Evolutionary conservation across 2,329 filamentous ascomycete species (phyloP).

Genomic region (Cercospora sp.): DNA sequence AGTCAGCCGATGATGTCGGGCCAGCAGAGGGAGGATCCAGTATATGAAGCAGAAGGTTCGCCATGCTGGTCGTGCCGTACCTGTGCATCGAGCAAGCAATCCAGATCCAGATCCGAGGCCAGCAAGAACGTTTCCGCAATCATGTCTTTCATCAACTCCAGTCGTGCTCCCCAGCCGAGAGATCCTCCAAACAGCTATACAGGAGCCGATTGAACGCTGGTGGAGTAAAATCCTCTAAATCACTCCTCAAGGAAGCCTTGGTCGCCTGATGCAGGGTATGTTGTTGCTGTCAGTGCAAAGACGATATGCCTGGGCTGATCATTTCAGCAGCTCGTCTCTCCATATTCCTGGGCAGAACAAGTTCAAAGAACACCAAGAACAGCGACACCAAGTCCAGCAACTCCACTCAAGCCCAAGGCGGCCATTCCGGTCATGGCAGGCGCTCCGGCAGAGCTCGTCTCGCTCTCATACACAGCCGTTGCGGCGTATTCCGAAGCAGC

Average conservation of each 20-base stretch:
- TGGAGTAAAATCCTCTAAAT: not conserved
- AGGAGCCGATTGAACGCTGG: conserved; percentile 4
- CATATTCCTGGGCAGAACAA: not conserved
- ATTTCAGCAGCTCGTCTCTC: not conserved
- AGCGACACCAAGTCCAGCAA: conserved; percentile 15
- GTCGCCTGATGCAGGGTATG: not conserved
- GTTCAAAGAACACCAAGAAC: conserved; percentile 23
- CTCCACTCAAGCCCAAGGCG: conserved; percentile 14
- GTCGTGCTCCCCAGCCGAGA: conserved; percentile 5
- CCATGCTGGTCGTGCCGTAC: conserved; percentile 4
- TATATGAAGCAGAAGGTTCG: conserved; percentile 12
- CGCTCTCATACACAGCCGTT: conserved; percentile 12
- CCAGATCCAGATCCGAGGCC: not conserved
- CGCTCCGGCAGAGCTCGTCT: conserved; percentile 21
- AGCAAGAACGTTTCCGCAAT: not conserved
- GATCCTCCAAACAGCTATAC: conserved; percentile 11
- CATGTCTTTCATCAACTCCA: not conserved
- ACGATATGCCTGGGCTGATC: not conserved
- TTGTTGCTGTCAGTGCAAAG: not conserved
- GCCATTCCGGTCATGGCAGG: conserved; percentile 18
- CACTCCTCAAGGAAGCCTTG: not conserved
- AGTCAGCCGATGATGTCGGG: not conserved
- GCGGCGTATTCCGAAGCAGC: conserved; percentile 22
- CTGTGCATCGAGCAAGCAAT: not conserved
- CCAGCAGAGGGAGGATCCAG: not conserved